phyloP scores from a whole-genome alignment of 2,329 filamentous ascomycete species.

The Calycina marina region DNA sequence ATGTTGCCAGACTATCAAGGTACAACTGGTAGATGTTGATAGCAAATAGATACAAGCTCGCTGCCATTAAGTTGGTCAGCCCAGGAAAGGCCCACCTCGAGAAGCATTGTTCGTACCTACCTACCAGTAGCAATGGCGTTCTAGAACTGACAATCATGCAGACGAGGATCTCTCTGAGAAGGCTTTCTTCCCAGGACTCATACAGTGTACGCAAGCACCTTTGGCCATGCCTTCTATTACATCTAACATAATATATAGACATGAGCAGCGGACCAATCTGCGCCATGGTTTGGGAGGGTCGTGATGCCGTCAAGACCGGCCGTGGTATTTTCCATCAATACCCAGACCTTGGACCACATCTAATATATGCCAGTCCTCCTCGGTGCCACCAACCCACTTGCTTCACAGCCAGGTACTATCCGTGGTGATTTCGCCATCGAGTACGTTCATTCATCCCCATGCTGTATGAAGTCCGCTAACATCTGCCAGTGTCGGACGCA shows the following conservation, averaged over 20 bases:
- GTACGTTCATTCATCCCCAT: not conserved
- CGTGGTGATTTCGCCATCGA: slow-evolving; percentile 64
- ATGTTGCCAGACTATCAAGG: slow-evolving; percentile 24
- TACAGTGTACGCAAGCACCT: slow-evolving; percentile 56
- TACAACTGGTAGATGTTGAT: slow-evolving; percentile 6
- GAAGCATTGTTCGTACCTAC: slow-evolving; percentile 64
- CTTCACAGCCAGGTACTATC: slow-evolving; percentile 93
- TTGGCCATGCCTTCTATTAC: slow-evolving; percentile 7
- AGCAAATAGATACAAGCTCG: slow-evolving; percentile 76
- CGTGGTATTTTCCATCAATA: slow-evolving; percentile 45
- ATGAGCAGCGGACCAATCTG: slow-evolving; percentile 94
- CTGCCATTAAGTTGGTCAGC: slow-evolving; percentile 86
- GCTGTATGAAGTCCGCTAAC: not conserved
- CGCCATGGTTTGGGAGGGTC: slow-evolving; percentile 99
- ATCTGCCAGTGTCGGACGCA: slow-evolving; percentile 57
- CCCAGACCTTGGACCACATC: slow-evolving; percentile 3
- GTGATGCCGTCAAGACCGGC: slow-evolving; percentile 97
- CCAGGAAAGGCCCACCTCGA: slow-evolving; percentile 92
- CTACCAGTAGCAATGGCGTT: not conserved
- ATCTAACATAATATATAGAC: slow-evolving; percentile 39
- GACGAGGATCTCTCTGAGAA: slow-evolving; percentile 81
- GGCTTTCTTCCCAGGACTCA: slow-evolving; percentile 92
- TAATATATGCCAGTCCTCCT: slow-evolving; percentile 51
- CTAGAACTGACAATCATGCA: slow-evolving; percentile 24
- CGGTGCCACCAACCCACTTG: slow-evolving; percentile 96